These are phyloP conservation scores for Microthlaspi erraticum DNA, from an alignment of 345 rosid species.

Conservation along the genomic window DNA sequence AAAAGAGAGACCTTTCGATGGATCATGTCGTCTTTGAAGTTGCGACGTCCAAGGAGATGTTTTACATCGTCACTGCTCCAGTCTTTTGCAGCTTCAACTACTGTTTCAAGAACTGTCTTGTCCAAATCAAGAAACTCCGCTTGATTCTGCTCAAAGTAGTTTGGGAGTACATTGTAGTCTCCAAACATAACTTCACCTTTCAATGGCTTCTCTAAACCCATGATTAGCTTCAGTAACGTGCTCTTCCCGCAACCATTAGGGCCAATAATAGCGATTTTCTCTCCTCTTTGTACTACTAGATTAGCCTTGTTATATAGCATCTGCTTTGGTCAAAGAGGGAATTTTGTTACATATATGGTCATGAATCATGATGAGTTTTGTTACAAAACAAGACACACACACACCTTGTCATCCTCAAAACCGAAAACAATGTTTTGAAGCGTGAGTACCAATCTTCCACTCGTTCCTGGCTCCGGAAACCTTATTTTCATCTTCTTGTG, in stretches of 20 bases:
- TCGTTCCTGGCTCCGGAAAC: conserved; percentile 92
- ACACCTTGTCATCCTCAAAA: conserved; percentile 73
- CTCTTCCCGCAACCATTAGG: conserved; percentile 99
- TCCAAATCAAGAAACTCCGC: conserved; percentile 95
- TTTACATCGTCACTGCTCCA: conserved; percentile 94
- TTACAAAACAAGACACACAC: conserved; percentile 46
- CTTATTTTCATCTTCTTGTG: conserved; percentile 92
- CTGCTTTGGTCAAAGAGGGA: conserved; percentile 57
- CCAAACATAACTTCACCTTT: conserved; percentile 80
- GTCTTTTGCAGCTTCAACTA: conserved; percentile 85
- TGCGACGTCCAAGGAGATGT: conserved; percentile 97
- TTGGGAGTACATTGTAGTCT: conserved; percentile 91
- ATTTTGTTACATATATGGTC: no score
- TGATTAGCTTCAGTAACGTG: conserved; percentile 80
- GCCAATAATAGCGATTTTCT: conserved; percentile 86
- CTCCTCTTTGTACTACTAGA: conserved; percentile 80
- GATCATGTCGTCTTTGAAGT: conserved; percentile 95
- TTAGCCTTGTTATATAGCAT: conserved; percentile 70
- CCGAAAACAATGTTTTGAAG: conserved; percentile 74
- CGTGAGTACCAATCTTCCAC: conserved; percentile 75
- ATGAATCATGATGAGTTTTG: not conserved
- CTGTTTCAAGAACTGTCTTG: conserved; percentile 87
- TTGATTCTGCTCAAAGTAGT: conserved; percentile 99
- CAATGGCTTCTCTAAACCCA: conserved; percentile 75
- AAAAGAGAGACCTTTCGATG: conserved; percentile 85